Evolutionary conservation across 2,329 filamentous ascomycete genomes (phyloP), one percentile per base, ranked within the genome.

Genomic region (Diaporthe sp.): DNA sequence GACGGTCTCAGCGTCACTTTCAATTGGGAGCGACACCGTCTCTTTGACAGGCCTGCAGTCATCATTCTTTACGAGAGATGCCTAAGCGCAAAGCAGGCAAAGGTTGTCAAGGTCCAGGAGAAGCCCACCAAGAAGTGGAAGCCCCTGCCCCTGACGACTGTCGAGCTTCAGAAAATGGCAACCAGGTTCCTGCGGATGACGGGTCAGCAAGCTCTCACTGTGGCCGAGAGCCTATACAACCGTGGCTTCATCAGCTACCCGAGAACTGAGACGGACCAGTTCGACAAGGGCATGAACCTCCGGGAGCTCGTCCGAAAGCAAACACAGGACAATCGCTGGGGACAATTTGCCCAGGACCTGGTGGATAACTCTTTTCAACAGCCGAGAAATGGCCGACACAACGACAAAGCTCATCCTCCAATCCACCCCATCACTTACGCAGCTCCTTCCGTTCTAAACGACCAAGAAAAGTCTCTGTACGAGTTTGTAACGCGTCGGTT

Each of bases 191-290:
- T 99, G 34, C 92, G 92, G n/a, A 95, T 99, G 92, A 95, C 93
- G 78, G 96, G 96, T 85, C 94, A 98, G 80, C 90, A 93, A 76
- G 95, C 98, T 60, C 98, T 99, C 96, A 93, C 90, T 67, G 88
- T 93, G 34, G 97, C 97, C 6, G 97, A 99, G 84, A 87, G 88
- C 7, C 90, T 99, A 2, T 99, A 99, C 86, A 96, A 95, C 65
- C 95, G 94, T 83, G 97, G 97, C 0, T 98, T 96, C 85, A 98
- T 99, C 84, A 98, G 96, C 84, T 99, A 99, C 84, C 97, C 97
- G 1, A 92, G 97, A 84, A 99, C 97, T 0, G 97, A 99, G 84
- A 99, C 97, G 0, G 97, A 99, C 83, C 94, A 96, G 44, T 99
- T 98, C 81, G 96, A 98, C 81, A 92, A 91, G 80, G 96, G 90